These are phyloP conservation scores for Backusella psychrophila DNA, from an alignment of 192 early-diverging fungal genomes.

Conservation along the genomic window DNA sequence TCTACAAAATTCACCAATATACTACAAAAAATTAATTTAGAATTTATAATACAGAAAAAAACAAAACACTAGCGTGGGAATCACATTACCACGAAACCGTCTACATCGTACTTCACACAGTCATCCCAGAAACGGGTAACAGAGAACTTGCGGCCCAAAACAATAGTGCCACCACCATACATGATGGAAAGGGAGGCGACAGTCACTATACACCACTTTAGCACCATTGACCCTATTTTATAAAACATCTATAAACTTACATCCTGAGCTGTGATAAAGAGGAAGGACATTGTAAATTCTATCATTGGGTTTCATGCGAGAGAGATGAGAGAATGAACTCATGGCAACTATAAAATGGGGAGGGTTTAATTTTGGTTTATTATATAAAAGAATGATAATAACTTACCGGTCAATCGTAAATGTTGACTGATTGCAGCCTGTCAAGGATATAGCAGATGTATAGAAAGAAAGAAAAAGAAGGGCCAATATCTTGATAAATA, in stretches of 20 bases:
- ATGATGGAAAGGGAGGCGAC: conserved; percentile 25
- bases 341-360: conserved; percentile 18
- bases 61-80: conserved; percentile 49
- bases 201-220: conserved; percentile 6
- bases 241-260: conserved; percentile 30
- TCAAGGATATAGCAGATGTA: not conserved
- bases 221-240: not conserved
- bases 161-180: conserved; percentile 41
- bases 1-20: conserved; percentile 68
- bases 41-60: conserved; percentile 63
- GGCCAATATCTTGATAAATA: not conserved
- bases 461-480: too few relatives aligned
- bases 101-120: conserved; percentile 41
- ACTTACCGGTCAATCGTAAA: conserved; percentile 31
- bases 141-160: conserved; percentile 57
- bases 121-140: conserved; percentile 50
- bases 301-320: conserved; percentile 27
- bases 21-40: conserved; percentile 21
- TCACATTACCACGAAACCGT: conserved; percentile 36
- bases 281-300: conserved; percentile 59
- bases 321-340: conserved; percentile 6
- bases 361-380: not conserved
- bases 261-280: conserved; percentile 61
- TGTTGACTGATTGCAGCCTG: conserved; percentile 49
- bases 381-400: conserved; percentile 9